These are phyloP conservation scores for Candida tallmaniae DNA, from an alignment of 805 yeast genomes.

Conservation along the genomic window DNA sequence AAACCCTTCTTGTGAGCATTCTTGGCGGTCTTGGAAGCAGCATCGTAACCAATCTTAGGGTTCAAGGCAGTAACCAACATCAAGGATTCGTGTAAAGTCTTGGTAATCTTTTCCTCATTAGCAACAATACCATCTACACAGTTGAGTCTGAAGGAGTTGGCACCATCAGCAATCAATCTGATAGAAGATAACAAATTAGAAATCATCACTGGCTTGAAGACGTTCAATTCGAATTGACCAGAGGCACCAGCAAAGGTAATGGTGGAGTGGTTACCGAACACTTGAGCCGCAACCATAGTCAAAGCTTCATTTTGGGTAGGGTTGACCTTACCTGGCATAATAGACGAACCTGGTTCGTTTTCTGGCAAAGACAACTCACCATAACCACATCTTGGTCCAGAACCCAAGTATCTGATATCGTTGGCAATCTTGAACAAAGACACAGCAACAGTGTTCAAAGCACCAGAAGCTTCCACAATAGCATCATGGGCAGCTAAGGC, in stretches of 20 bases:
- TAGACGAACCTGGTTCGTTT: slow-evolving; percentile 98
- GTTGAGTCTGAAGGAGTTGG: slow-evolving; percentile 83
- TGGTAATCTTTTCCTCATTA: slow-evolving; percentile 79
- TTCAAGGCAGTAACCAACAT: slow-evolving; percentile 98
- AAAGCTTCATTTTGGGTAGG: slow-evolving; percentile 99
- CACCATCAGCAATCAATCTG: slow-evolving; percentile 85
- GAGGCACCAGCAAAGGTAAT: slow-evolving; percentile 98
- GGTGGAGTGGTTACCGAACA: slow-evolving; percentile 92
- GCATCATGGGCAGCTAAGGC: slow-evolving; percentile 99
- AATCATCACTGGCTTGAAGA: slow-evolving; percentile 94
- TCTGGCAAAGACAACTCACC: slow-evolving; percentile 94
- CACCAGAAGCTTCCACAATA: slow-evolving; percentile 95
- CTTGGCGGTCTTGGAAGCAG: slow-evolving; percentile 96
- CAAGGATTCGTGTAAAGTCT: slow-evolving; percentile 87
- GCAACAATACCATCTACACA: slow-evolving; percentile 95
- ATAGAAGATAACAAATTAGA: slow-evolving; percentile 84
- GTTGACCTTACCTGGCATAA: slow-evolving; percentile 99
- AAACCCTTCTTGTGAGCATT: slow-evolving; percentile 97
- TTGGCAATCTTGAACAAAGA: slow-evolving; percentile 95
- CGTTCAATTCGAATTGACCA: slow-evolving; percentile 98
- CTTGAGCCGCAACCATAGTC: slow-evolving; percentile 97
- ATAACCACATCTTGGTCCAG: slow-evolving; percentile 99
- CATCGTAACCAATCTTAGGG: slow-evolving; percentile 98
- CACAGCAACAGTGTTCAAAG: slow-evolving; percentile 89
- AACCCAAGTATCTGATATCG: slow-evolving; percentile 96